Evolutionary conservation across 805 yeast species (phyloP), one percentile per base, ranked within the genome.

Genomic region (Kregervanrija pseudodelftensis): DNA sequence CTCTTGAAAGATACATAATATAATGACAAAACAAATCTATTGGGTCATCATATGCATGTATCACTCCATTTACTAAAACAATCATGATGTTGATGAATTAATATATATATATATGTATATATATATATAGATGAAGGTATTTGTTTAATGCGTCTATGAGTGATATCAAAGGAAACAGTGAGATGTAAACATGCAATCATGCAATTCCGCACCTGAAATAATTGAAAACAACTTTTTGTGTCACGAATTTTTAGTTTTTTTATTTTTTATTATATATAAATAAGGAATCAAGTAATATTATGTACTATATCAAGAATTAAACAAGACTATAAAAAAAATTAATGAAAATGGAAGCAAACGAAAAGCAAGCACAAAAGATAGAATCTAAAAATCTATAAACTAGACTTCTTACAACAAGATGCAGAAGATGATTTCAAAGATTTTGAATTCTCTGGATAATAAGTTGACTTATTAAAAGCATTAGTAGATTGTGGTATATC

Each of bases 401-500:
- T 46, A 53, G 59, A 41, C 64, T 56, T 49, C 48, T 46, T 46
- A 51, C 68, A 49, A 62, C 69, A 56, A n/a, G 47, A 30, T 11
- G 53, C 36, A 17, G 40, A 32, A 48, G 54, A 53, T 42, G 54
- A 47, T 37, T 53, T 51, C 15, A 50, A 41, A 10, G 46, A 22
- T 28, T 42, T 52, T 12, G 49, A 43, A 13, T 41, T 51, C 8
- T 51, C 55, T 30, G 50, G 60, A 33, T 59, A 62, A 46, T 65
- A 73, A 46, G 65, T 58, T 5, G 86, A 79, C 67, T 83, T 79
- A 74, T 85, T 85, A 66, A 82, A 78, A 17, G 61, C 53, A 64
- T 85, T 82, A 58, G 64, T 74, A 16, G 89, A 76, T 62, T 80
- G 82, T 40, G 93, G 93, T 44, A 85, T 68, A 59, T 83, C 89